Evolutionary conservation across 2,329 filamentous ascomycete species (phyloP).

Genomic region (Capronia epimyces): DNA sequence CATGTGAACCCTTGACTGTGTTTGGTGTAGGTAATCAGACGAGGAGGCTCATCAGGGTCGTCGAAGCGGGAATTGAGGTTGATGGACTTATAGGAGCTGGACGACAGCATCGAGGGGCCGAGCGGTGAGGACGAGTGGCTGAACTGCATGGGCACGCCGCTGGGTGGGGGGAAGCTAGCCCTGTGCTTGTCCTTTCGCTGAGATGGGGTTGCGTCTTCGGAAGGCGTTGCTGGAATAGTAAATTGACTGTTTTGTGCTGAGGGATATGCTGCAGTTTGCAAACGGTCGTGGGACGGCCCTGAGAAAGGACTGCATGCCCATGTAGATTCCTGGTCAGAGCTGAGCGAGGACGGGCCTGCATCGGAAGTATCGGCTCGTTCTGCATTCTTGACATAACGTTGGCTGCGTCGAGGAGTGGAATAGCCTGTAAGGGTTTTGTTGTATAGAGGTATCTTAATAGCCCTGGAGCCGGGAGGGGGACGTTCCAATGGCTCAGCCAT

Average conservation of each 20-base stretch:
- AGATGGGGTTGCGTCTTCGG: conserved; percentile 3
- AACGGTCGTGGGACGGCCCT: conserved; percentile 6
- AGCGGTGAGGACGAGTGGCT: conserved; percentile 23
- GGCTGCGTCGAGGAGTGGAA: conserved; percentile 18
- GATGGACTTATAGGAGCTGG: conserved; percentile 30
- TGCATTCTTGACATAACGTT: conserved; percentile 16
- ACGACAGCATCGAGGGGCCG: conserved; percentile 28
- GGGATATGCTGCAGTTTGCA: conserved; percentile 19
- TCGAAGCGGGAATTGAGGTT: conserved; percentile 27
- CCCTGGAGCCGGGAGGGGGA: conserved; percentile 23
- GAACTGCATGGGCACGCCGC: conserved; percentile 16
- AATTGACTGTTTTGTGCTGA: conserved; percentile 11
- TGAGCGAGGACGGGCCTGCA: conserved; percentile 25
- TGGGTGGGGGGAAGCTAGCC: conserved; percentile 18
- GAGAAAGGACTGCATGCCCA: conserved; percentile 22
- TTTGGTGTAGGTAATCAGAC: conserved; percentile 29
- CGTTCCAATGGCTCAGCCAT: conserved; percentile 18
- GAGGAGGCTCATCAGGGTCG: conserved; percentile 28
- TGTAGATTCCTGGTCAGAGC: conserved; percentile 20
- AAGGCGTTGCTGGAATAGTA: neutral
- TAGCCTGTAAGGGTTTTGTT: conserved; percentile 11
- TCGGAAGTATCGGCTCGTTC: conserved; percentile 21
- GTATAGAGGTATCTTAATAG: conserved; percentile 29
- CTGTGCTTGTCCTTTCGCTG: conserved; percentile 28
- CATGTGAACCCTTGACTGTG: conserved; percentile 30